Percentiles rank a stretch among this genome's conserved stretches.
Conservation (phyloP, 176 grass and related monocot genomes). For the Coix lacrymajobi region DNA sequence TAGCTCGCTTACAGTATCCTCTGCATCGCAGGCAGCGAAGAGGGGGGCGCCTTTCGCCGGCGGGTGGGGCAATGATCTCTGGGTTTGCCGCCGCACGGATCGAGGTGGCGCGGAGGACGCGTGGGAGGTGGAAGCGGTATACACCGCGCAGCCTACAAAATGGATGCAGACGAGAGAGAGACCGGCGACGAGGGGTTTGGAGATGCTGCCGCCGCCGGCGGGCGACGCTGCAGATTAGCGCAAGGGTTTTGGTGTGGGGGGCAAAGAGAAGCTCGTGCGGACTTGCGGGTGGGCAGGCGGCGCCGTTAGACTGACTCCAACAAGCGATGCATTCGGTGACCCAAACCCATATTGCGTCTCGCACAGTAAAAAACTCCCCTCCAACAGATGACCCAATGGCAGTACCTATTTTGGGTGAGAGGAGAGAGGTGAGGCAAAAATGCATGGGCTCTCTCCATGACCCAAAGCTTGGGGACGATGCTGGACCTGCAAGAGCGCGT, state of each 20-base stretch:
- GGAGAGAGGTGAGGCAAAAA: too few species aligned
- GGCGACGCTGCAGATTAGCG: background rate
- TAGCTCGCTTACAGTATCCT: conserved; percentile 35
- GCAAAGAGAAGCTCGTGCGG: too few species aligned
- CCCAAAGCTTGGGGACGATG: too few species aligned
- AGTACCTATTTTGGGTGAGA: too few species aligned
- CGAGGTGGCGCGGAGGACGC: background rate
- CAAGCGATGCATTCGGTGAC: too few species aligned
- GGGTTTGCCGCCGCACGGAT: background rate
- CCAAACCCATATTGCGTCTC: too few species aligned
- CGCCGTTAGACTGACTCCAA: too few species aligned
- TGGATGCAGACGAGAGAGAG: background rate
- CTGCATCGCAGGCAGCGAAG: conserved; percentile 32
- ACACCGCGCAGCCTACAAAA: background rate
- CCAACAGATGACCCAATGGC: too few species aligned
- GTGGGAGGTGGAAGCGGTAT: background rate
- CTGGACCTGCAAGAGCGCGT: too few species aligned
- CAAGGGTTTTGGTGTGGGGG: background rate
- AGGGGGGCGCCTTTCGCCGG: background rate
- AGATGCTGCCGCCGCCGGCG: background rate
- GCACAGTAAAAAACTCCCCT: too few species aligned
- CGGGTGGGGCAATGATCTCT: background rate
- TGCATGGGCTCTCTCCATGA: too few species aligned
- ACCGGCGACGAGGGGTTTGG: background rate
- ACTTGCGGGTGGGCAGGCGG: too few species aligned